A percentile compares a stretch with the other conserved stretches of the same genome.
These are phyloP conservation scores for Colletotrichum lupini DNA, from an alignment of 2,329 filamentous ascomycete species.

Conservation along the genomic window DNA sequence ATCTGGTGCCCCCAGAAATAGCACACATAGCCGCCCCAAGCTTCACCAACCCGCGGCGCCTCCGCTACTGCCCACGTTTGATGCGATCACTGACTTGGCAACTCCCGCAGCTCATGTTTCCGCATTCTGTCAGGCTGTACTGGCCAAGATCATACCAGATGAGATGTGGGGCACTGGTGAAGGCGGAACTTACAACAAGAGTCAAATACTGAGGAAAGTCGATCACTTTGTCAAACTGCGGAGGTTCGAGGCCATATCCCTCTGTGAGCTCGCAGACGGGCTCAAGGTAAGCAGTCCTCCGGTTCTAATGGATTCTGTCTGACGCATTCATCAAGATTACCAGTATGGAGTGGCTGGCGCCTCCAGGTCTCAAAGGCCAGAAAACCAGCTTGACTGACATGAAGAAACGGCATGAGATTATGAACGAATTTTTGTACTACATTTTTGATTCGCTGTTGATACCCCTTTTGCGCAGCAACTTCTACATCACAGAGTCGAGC, in stretches of 20 bases:
- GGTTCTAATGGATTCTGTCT: not conserved
- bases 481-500: constrained; percentile 94
- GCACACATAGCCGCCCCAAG: not conserved
- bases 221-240: constrained; percentile 82
- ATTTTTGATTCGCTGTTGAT: constrained; percentile 92
- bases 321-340: constrained; percentile 62
- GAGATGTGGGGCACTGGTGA: constrained; percentile 77
- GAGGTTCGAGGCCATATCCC: constrained; percentile 81
- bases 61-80: constrained; percentile 51
- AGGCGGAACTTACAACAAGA: constrained; percentile 68
- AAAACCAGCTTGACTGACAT: constrained; percentile 79
- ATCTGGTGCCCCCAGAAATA: not conserved
- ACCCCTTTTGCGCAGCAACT: constrained; percentile 86
- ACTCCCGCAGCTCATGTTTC: constrained; percentile 78
- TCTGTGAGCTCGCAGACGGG: constrained; percentile 82
- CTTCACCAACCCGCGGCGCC: not conserved
- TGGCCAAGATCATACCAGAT: constrained; percentile 78
- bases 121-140: constrained; percentile 83
- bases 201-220: constrained; percentile 72
- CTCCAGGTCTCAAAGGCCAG: constrained; percentile 55
- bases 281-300: constrained; percentile 70
- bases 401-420: constrained; percentile 80
- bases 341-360: constrained; percentile 78
- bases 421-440: constrained; percentile 90
- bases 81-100: constrained; percentile 73